Evolutionary conservation across 2,329 filamentous ascomycete species (phyloP).

Genomic region (Aspergillus pseudoviridinutans): DNA sequence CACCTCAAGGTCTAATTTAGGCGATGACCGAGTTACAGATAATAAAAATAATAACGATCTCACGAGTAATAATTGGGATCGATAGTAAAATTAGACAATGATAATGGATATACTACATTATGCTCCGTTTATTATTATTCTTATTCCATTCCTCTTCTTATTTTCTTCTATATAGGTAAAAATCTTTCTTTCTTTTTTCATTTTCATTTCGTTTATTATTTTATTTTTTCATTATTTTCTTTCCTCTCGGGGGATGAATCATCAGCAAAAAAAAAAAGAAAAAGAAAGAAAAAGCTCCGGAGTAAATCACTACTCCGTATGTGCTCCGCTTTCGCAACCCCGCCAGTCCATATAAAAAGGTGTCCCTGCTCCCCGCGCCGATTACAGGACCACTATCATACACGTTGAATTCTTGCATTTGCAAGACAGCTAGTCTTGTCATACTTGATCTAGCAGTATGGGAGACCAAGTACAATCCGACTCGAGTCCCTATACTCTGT

Average conservation of each 20-base stretch:
- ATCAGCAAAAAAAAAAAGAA: conserved; percentile 8
- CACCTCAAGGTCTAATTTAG: background rate
- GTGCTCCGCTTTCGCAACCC: conserved; percentile 27
- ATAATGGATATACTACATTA: background rate
- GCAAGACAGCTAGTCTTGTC: conserved; percentile 6
- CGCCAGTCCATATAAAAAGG: conserved; percentile 21
- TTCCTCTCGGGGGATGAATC: background rate
- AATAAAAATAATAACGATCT: background rate
- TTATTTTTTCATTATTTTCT: background rate
- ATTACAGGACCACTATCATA: conserved; percentile 6
- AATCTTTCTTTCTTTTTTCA: background rate
- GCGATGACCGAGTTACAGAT: background rate
- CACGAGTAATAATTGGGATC: background rate
- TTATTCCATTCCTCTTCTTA: background rate
- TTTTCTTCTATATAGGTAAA: background rate
- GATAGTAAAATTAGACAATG: background rate
- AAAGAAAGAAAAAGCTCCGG: conserved; percentile 6
- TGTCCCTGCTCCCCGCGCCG: conserved; percentile 16
- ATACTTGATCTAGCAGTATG: conserved; percentile 12
- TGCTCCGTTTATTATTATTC: background rate
- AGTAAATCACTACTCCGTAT: conserved; percentile 13
- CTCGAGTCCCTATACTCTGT: conserved; percentile 5
- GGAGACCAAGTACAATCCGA: conserved; percentile 10
- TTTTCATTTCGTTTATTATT: background rate
- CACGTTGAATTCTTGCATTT: conserved; percentile 1